phyloP scores from a whole-genome alignment of 2,329 filamentous ascomycete species.

The Fusarium poae region DNA sequence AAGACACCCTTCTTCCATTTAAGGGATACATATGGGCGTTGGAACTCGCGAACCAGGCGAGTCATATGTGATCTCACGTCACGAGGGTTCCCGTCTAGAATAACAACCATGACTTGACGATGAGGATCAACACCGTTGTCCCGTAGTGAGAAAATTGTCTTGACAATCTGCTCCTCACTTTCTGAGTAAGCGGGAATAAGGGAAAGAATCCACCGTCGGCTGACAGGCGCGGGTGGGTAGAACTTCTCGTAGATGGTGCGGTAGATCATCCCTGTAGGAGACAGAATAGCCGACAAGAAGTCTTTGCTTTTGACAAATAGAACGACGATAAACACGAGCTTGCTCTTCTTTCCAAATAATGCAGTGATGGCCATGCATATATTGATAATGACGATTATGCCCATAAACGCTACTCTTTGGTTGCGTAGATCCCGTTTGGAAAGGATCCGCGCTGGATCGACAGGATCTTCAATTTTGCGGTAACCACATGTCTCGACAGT shows the following conservation, averaged over 20 bases:
- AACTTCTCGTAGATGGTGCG: slow-evolving; percentile 14
- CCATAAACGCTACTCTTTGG: slow-evolving; percentile 35
- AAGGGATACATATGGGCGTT: slow-evolving; percentile 35
- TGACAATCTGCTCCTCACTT: slow-evolving; percentile 46
- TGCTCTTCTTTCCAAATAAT: slow-evolving; percentile 38
- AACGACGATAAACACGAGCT: slow-evolving; percentile 31
- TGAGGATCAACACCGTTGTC: slow-evolving; percentile 44
- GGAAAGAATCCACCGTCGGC: slow-evolving; percentile 34
- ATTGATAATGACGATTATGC: slow-evolving; percentile 32
- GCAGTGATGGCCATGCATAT: slow-evolving; percentile 33
- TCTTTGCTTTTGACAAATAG: slow-evolving; percentile 45
- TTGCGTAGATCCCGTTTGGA: slow-evolving; percentile 29
- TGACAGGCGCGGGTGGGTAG: slow-evolving; percentile 15
- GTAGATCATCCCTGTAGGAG: slow-evolving; percentile 28
- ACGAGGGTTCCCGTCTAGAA: slow-evolving; percentile 39
- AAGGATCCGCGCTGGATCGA: slow-evolving; percentile 34
- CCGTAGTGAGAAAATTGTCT: slow-evolving; percentile 41
- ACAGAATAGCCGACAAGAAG: slow-evolving; percentile 36
- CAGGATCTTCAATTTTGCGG: slow-evolving; percentile 35
- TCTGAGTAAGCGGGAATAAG: slow-evolving; percentile 44
- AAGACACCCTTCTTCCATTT: slow-evolving; percentile 42
- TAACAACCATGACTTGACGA: slow-evolving; percentile 42
- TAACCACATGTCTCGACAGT: slow-evolving; percentile 36
- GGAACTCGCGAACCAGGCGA: slow-evolving; percentile 26
- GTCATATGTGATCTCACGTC: slow-evolving; percentile 42